Base-by-base conservation (phyloP, 306 rosid species). In the Rosa chinensis region DNA sequence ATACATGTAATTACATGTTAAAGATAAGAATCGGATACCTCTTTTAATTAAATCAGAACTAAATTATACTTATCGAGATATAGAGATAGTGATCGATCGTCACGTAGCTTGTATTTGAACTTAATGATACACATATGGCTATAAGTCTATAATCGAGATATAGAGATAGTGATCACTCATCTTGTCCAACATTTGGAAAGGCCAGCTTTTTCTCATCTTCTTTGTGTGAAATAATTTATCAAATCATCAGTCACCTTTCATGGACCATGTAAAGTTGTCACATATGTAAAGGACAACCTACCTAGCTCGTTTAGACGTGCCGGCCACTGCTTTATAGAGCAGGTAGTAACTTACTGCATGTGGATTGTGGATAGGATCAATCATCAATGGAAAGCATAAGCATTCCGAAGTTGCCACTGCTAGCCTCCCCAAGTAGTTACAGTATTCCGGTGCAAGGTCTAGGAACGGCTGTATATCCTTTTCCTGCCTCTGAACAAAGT, bases 401-500 rank as follows among this genome's bases (percentile, higher is more conserved):
- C 44, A 75, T 63, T 45, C 63, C 32, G 49, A 64, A 20, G 73
- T 66, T 64, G 73, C 42, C 72, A 23, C 35, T 66, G 0, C 76
- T 21, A n/a, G 28, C 12, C 0, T 14, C 69, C 69, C n/a, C 69
- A 52, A 21, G 49, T 37, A 79, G 73, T 47, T 56, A 56, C 10
- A 48, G 52, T 42, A 86, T 86, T 43, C 82, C 78, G 6, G 68
- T 73, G 8, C 9, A 77, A 39, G 89, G 79, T 6, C 28, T 79
- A 18, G 84, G 89, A 40, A 82, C 89, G 6, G 83, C 86, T 10
- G 14, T 43, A 8, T 72, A 56, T 42, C 82, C 80, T 2, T 35
- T 49, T 2, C 52, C 40, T 0, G 23, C 49, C 4, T 4, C 74
- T 3, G 68, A 53, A 25, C 53, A 47, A 1, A 23, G 4, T 40